Conservation (phyloP, 148 eudicot species). For the Tetragonia tetragonoides region DNA sequence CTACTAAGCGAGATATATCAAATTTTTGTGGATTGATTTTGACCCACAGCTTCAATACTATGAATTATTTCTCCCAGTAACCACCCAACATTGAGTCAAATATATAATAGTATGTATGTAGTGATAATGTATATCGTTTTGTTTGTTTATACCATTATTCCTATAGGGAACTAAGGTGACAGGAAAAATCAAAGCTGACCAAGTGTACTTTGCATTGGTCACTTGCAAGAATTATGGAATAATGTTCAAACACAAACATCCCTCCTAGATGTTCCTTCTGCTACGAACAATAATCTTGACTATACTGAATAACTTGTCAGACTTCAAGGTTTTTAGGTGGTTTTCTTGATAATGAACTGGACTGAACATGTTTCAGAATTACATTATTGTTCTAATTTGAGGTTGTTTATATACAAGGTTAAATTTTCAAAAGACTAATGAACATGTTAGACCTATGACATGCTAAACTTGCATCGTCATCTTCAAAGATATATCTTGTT, state of each 20-base stretch:
- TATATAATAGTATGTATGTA: slow-evolving; percentile 13
- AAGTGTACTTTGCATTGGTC: neutral
- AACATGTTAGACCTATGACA: neutral
- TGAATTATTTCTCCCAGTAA: neutral
- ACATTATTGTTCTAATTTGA: neutral
- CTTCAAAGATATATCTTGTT: no score
- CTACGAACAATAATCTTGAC: neutral
- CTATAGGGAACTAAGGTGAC: slow-evolving; percentile 2
- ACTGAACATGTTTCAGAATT: neutral
- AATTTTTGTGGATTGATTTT: slow-evolving; percentile 17
- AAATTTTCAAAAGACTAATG: neutral
- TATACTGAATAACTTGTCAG: no score
- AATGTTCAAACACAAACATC: neutral
- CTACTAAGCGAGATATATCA: slow-evolving; percentile 2
- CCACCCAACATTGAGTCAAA: slow-evolving; percentile 23
- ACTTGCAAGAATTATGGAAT: neutral
- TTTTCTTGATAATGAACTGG: neutral
- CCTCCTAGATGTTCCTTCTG: neutral
- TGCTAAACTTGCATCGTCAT: no score
- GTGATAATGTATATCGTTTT: slow-evolving; percentile 5
- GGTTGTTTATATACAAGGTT: neutral
- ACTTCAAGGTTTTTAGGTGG: neutral
- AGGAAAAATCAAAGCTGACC: slow-evolving; percentile 14
- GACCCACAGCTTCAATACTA: slow-evolving; percentile 22
- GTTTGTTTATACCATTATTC: slow-evolving; percentile 11